Conservation (phyloP, 2,329 filamentous ascomycete species). For the Cordyceps militaris region DNA sequence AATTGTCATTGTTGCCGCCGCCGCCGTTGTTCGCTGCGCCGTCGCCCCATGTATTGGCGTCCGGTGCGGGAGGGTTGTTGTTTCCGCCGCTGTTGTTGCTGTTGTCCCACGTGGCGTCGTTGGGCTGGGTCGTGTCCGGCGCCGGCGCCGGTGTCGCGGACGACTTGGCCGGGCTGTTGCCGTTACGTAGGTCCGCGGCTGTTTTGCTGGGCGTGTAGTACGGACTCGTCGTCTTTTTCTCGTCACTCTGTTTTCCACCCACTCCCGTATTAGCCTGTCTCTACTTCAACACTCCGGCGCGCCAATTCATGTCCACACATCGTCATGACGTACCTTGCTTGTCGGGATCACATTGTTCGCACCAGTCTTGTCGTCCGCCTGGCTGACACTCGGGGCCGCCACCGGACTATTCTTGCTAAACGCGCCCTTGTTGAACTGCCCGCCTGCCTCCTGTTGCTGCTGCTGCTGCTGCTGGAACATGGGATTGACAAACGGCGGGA, state of each 20-base stretch:
- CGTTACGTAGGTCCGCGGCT: slow-evolving; percentile 6
- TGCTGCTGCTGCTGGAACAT: slow-evolving; percentile 1
- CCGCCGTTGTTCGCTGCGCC: neutral
- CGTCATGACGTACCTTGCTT: slow-evolving; percentile 9
- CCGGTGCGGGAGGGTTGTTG: neutral
- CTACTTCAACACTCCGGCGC: neutral
- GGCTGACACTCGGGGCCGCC: slow-evolving; percentile 10
- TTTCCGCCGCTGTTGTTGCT: neutral
- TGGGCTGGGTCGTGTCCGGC: neutral
- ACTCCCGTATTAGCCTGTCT: neutral
- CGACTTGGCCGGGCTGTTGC: slow-evolving; percentile 11
- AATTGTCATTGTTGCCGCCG: neutral
- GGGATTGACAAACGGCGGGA: slow-evolving; percentile 16
- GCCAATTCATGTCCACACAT: neutral
- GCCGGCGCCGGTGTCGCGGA: neutral
- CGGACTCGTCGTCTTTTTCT: slow-evolving; percentile 9
- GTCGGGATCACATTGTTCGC: slow-evolving; percentile 7
- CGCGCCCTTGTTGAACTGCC: slow-evolving; percentile 6
- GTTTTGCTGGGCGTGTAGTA: slow-evolving; percentile 14
- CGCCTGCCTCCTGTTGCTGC: neutral
- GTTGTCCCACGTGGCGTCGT: neutral
- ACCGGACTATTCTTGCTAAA: slow-evolving; percentile 5
- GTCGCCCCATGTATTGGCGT: neutral
- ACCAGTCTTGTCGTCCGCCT: slow-evolving; percentile 5
- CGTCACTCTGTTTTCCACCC: neutral